Percentiles rank a stretch among this genome's conserved stretches.
phyloP scores from a whole-genome alignment of 73 alveolate species.

The Paramecium caudatum region DNA sequence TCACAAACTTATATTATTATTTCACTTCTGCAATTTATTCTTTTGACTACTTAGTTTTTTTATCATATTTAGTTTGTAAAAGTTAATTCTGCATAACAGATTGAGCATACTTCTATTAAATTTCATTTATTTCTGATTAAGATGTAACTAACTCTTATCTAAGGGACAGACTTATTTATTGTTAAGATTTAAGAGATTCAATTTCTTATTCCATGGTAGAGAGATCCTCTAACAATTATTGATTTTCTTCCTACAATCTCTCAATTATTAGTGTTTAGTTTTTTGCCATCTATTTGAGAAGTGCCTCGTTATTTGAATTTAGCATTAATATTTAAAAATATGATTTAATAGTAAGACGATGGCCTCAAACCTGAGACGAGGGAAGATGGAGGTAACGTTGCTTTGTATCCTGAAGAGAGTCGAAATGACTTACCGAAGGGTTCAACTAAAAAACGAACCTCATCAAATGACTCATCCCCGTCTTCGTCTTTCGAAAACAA shows the following conservation, averaged over 20 bases:
- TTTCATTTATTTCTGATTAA: not conserved
- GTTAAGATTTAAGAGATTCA: not conserved
- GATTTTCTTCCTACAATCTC: not conserved
- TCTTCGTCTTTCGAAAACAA: constrained; percentile 46
- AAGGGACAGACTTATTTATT: not conserved
- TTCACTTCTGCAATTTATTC: constrained; percentile 4
- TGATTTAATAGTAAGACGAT: constrained; percentile 40
- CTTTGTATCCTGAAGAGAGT: not conserved
- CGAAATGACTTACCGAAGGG: not conserved
- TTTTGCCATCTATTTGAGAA: not conserved
- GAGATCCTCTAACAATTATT: too few relatives aligned
- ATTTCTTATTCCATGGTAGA: not conserved
- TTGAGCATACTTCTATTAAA: not conserved
- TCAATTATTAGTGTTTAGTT: constrained; percentile 10
- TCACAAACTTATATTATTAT: not conserved
- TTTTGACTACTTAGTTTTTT: not conserved
- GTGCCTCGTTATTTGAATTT: constrained; percentile 46
- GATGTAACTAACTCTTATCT: not conserved
- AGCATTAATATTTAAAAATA: constrained; percentile 35
- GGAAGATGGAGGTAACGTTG: constrained; percentile 4
- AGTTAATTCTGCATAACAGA: not conserved
- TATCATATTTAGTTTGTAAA: not conserved
- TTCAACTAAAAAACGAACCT: not conserved
- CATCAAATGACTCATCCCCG: not conserved
- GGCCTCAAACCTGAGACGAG: not conserved